A percentile compares a stretch with the other conserved stretches of the same genome.
These are phyloP conservation scores for Nicotiana tabacum DNA, from an alignment of 257 asterid genomes.

Conservation along the genomic window DNA sequence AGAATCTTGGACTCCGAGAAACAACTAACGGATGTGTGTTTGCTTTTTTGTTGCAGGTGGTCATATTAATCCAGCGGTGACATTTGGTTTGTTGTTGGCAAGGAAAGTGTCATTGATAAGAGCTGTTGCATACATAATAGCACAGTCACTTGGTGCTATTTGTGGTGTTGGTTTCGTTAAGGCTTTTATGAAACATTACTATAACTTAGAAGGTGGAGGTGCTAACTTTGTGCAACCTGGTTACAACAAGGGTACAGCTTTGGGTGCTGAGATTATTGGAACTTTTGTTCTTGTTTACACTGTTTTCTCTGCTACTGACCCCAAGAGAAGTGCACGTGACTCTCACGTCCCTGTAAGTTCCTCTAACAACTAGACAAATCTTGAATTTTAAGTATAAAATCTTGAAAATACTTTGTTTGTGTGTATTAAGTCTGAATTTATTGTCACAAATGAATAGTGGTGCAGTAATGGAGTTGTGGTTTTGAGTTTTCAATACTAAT, in stretches of 20 bases:
- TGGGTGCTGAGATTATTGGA: conserved; percentile 12
- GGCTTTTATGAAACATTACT: conserved; percentile 9
- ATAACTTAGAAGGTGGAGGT: background rate
- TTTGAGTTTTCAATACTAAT: background rate
- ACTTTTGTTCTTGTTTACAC: conserved; percentile 12
- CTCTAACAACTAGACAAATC: background rate
- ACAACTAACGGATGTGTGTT: background rate
- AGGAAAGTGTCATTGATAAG: conserved; percentile 18
- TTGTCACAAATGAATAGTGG: background rate
- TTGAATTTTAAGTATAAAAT: background rate
- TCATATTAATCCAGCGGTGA: conserved; percentile 19
- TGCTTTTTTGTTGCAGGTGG: background rate
- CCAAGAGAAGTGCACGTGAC: background rate
- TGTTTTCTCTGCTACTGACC: conserved; percentile 5
- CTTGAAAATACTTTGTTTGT: background rate
- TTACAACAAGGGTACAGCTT: conserved; percentile 1
- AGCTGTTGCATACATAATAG: conserved; percentile 13
- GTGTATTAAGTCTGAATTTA: background rate
- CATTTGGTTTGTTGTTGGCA: conserved; percentile 19
- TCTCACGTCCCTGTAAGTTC: conserved; percentile 9
- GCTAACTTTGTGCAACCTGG: background rate
- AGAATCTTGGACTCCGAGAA: too few relatives aligned
- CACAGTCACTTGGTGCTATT: conserved; percentile 18
- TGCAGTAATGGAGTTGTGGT: background rate
- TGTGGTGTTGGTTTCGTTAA: conserved; percentile 23